Evolutionary conservation across 2,329 filamentous ascomycete genomes (phyloP).

Genomic region (Chaetomium strumarium): DNA sequence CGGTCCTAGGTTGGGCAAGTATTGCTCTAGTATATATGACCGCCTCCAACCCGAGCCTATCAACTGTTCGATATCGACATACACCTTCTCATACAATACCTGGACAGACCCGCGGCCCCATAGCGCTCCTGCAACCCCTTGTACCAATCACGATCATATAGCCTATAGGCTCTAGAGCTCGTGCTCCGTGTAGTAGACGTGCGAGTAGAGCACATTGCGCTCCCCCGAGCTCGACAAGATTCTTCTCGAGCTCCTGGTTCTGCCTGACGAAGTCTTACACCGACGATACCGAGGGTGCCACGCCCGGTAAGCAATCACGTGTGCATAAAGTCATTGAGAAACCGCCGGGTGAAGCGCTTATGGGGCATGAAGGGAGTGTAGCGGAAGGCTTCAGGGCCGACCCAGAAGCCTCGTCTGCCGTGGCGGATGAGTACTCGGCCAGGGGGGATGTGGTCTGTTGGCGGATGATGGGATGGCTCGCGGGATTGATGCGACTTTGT

Average conservation of each 20-base stretch:
- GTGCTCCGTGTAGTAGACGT: neutral
- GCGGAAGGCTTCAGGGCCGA: neutral
- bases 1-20: too few relatives aligned
- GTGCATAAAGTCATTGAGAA: slow-evolving; percentile 8
- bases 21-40: too few relatives aligned
- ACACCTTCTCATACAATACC: slow-evolving; percentile 2
- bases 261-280: neutral
- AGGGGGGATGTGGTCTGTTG: slow-evolving; percentile 2
- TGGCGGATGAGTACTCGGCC: slow-evolving; percentile 1
- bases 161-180: slow-evolving; percentile 7
- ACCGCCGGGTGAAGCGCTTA: slow-evolving; percentile 5
- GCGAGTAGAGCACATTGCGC: slow-evolving; percentile 4
- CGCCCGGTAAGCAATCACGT: slow-evolving; percentile 5
- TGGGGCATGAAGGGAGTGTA: neutral
- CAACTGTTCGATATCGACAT: neutral
- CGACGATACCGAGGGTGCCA: neutral
- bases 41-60: too few relatives aligned
- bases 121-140: neutral
- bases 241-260: neutral
- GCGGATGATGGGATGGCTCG: neutral
- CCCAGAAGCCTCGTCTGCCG: slow-evolving; percentile 3
- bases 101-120: neutral
- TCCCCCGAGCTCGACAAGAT: neutral
- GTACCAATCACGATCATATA: neutral
- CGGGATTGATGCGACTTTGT: neutral